Evolutionary conservation across 2,329 filamentous ascomycete genomes (phyloP).

Genomic region (Fusarium liriodendri): DNA sequence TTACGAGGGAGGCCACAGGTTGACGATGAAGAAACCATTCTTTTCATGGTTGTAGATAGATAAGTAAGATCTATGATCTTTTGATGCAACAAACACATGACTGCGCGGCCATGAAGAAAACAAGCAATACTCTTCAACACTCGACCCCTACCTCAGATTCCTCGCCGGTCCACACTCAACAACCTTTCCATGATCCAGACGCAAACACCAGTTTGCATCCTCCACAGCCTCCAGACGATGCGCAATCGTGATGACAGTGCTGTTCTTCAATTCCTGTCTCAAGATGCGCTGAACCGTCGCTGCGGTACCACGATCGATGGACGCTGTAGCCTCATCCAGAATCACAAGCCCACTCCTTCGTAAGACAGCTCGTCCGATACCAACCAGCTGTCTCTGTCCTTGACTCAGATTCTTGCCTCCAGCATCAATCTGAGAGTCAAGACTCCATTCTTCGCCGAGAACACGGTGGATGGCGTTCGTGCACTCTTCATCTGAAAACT

Average conservation of each 20-base stretch:
- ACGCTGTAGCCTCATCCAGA: conserved; percentile 74
- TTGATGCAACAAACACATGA: background rate
- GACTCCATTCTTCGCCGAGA: conserved; percentile 61
- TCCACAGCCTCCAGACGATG: conserved; percentile 72
- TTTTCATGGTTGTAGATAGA: background rate
- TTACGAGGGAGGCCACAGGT: background rate
- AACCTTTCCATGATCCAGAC: conserved; percentile 63
- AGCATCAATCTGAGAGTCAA: conserved; percentile 65
- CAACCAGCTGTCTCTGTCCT: conserved; percentile 71
- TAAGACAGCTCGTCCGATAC: conserved; percentile 70
- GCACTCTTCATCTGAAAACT: conserved; percentile 65
- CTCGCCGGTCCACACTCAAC: conserved; percentile 59
- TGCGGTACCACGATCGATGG: conserved; percentile 70
- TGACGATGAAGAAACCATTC: background rate
- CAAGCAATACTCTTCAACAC: background rate
- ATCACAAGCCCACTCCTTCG: conserved; percentile 70
- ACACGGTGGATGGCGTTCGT: conserved; percentile 67
- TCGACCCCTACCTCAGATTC: conserved; percentile 11
- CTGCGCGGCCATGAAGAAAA: background rate
- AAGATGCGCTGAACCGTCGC: conserved; percentile 68
- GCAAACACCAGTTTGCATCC: conserved; percentile 66
- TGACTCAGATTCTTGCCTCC: conserved; percentile 72
- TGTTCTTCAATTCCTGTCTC: conserved; percentile 63
- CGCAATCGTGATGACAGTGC: conserved; percentile 75
- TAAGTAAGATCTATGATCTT: background rate